These are phyloP conservation scores for Salix udensis DNA, from an alignment of 345 rosid genomes.

Conservation along the genomic window DNA sequence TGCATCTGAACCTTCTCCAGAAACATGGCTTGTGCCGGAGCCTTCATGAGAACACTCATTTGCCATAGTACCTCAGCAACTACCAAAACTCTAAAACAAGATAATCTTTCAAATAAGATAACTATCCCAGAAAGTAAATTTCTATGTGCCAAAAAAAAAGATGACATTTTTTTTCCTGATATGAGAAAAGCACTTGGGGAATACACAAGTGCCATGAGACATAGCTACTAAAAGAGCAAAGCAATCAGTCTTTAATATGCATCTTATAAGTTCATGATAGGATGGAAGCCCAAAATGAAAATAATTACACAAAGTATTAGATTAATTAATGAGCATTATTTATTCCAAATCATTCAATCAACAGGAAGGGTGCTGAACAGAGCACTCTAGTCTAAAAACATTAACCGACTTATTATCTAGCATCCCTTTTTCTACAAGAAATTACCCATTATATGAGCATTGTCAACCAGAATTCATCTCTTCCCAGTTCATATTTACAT, in stretches of 20 bases:
- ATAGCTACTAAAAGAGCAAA: background rate
- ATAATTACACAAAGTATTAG: background rate
- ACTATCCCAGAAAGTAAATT: background rate
- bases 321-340: background rate
- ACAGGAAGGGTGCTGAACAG: background rate
- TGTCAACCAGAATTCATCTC: background rate
- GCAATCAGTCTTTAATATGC: background rate
- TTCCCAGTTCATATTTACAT: background rate
- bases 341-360: background rate
- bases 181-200: background rate
- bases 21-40: slow-evolving; percentile 42
- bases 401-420: background rate
- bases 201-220: background rate
- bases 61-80: slow-evolving; percentile 49
- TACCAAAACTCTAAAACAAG: slow-evolving; percentile 9
- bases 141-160: background rate
- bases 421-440: background rate
- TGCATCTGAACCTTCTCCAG: slow-evolving; percentile 53
- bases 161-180: background rate
- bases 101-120: background rate
- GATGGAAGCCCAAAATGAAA: background rate
- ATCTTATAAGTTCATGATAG: background rate
- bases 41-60: slow-evolving; percentile 46
- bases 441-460: slow-evolving; percentile 1
- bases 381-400: background rate